Percentiles rank a stretch among this genome's conserved stretches.
These are phyloP conservation scores for Onygenales sp. DNA, from an alignment of 2,329 filamentous ascomycete species.

Conservation along the genomic window DNA sequence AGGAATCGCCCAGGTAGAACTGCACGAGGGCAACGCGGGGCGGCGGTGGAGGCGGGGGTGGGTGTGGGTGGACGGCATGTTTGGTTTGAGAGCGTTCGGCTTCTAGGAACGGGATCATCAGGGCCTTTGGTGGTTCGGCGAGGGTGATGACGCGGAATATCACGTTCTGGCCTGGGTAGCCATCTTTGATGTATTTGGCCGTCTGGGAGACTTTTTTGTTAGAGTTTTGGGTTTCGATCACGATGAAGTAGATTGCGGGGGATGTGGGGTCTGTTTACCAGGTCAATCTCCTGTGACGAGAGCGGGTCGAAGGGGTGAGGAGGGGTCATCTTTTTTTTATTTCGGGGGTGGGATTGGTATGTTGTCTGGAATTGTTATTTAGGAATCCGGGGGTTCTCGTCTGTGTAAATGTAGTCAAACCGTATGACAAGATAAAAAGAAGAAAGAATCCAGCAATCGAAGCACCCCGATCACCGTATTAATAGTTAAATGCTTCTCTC, in stretches of 20 bases:
- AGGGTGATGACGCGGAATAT: slow-evolving; percentile 44
- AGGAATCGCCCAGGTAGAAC: slow-evolving; percentile 12
- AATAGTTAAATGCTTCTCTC: background rate
- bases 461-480: no score
- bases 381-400: no score
- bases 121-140: slow-evolving; percentile 41
- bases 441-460: no score
- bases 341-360: no score
- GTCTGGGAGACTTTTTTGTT: background rate
- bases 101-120: slow-evolving; percentile 38
- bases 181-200: background rate
- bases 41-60: background rate
- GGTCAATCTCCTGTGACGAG: slow-evolving; percentile 6
- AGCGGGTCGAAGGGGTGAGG: slow-evolving; percentile 8
- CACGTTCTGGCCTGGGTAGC: slow-evolving; percentile 1
- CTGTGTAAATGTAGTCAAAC: no score
- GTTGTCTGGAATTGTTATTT: no score
- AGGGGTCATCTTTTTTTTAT: background rate
- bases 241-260: background rate
- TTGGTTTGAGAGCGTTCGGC: slow-evolving; percentile 31
- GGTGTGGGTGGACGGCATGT: slow-evolving; percentile 13
- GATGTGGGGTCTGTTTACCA: background rate
- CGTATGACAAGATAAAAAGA: no score
- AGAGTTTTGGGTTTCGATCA: background rate
- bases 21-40: slow-evolving; percentile 34